Evolutionary conservation across 768 basidiomycete genomes (phyloP), one percentile per base, ranked within the genome.

Genomic region (Boletus rufocinnamomeus): DNA sequence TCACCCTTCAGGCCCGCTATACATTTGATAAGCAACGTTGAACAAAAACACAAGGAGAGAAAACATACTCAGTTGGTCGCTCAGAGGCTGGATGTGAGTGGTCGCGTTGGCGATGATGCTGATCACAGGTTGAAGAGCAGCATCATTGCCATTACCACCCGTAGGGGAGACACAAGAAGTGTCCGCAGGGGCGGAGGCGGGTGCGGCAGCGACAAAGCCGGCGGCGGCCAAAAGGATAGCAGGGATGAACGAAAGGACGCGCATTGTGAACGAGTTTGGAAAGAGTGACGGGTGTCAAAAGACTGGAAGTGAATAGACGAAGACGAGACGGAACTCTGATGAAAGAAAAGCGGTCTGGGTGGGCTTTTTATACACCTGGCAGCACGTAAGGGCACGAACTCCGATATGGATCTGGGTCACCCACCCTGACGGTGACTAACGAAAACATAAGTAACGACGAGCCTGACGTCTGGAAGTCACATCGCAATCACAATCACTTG

Each of bases 401-500:
- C 48, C 50, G 38, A 48, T 21, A 32, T 13, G 52, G 38, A 34
- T 46, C 58, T 50, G 38, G 41, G 34, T 35, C 16, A n/a, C 28
- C 30, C n/a, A 35, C 28, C 37, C n/a, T 27, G 58, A 52, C 28
- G 57, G 60, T 35, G 45, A 53, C 27, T 43, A 21, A 37, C 21
- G 7, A 56, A 37, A 44, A 30, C 34, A n/a, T 43, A 43, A 21
- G 19, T 41, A 25, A 61, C 9, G 40, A 44, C 35, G 17, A 52
- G 0, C 37, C 23, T 43, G 40, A 28, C 41, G 10, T 27, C 19
- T 6, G 46, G 14, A 52, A 35, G 44, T 41, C 30, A 45, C 32
- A 32, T 13, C 56, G 28, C 86, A 88, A 49, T 53, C 61, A 51
- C 68, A 71, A 49, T 72, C 23, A 40, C 64, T 35, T 69, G 55